These are phyloP conservation scores for Nothophaeocryptopus gaeumannii DNA, from an alignment of 2,329 filamentous ascomycete genomes.

Conservation along the genomic window DNA sequence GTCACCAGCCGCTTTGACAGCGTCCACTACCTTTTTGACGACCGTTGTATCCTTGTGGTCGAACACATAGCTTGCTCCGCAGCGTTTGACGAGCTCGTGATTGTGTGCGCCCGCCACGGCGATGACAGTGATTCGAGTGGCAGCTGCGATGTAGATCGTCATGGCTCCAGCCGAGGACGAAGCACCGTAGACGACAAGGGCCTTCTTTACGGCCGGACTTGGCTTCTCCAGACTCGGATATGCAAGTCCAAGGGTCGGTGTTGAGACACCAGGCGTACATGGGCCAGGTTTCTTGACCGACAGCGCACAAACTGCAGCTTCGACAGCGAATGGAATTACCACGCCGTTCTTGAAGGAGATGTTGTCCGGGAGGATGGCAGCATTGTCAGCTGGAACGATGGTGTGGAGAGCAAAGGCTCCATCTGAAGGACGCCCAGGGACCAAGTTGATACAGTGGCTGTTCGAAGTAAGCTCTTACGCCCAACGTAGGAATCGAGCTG, in stretches of 20 bases:
- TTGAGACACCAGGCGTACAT: background rate
- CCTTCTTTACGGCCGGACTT: constrained; percentile 25
- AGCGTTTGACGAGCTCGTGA: constrained; percentile 24
- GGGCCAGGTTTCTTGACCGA: too few species aligned
- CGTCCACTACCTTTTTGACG: constrained; percentile 34
- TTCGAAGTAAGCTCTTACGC: constrained; percentile 14
- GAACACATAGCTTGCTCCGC: constrained; percentile 29
- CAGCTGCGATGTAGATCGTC: constrained; percentile 30
- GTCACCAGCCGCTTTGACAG: constrained; percentile 24
- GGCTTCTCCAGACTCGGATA: constrained; percentile 19
- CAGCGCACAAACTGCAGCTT: constrained; percentile 3
- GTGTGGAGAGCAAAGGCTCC: constrained; percentile 33
- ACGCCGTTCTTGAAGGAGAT: constrained; percentile 36
- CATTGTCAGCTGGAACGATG: constrained; percentile 27
- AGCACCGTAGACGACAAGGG: too few species aligned
- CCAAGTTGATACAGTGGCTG: constrained; percentile 12
- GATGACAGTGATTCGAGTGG: constrained; percentile 28
- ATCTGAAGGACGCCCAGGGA: constrained; percentile 15
- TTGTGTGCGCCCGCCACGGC: constrained; percentile 30
- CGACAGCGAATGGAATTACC: constrained; percentile 29
- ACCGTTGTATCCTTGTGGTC: constrained; percentile 33
- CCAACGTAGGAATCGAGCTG: constrained; percentile 32
- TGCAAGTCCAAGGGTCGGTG: constrained; percentile 37
- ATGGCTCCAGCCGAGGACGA: constrained; percentile 28
- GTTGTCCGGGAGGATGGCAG: constrained; percentile 37